A percentile compares a stretch with the other conserved stretches of the same genome.
Evolutionary conservation across 495 filamentous ascomycete species (phyloP).

Genomic region (Podospora sp.): DNA sequence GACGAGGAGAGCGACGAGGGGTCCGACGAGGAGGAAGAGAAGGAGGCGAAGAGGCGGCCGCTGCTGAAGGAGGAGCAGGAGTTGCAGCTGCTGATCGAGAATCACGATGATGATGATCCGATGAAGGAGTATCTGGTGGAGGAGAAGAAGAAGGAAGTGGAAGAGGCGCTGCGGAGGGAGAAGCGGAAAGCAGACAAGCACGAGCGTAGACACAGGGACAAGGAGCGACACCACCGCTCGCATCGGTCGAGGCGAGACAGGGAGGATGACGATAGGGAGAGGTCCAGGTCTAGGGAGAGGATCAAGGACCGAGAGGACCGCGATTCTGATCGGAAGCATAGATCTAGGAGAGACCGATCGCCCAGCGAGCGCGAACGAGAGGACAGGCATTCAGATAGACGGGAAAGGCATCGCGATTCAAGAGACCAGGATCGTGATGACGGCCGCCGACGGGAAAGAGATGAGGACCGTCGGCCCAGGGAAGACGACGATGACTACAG

Average conservation of each 20-base stretch:
- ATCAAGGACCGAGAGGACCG: conserved; percentile 15
- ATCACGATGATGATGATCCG: conserved; percentile 93
- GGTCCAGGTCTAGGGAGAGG: conserved; percentile 13
- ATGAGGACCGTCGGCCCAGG: conserved; percentile 25
- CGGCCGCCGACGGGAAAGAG: conserved; percentile 20
- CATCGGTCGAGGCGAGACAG: conserved; percentile 28
- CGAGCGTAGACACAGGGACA: conserved; percentile 46
- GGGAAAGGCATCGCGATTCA: conserved; percentile 34
- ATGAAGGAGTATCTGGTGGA: conserved; percentile 91
- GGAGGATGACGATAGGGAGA: conserved; percentile 12
- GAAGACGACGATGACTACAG: conserved; percentile 20
- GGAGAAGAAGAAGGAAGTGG: conserved; percentile 87
- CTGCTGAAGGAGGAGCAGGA: conserved; percentile 69
- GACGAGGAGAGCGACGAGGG: conserved; percentile 41
- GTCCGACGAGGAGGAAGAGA: conserved; percentile 40
- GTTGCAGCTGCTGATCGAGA: conserved; percentile 69
- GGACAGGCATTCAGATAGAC: conserved; percentile 32
- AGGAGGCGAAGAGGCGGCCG: conserved; percentile 42
- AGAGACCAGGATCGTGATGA: conserved; percentile 31
- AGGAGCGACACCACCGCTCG: conserved; percentile 32
- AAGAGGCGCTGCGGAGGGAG: conserved; percentile 63
- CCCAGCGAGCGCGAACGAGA: conserved; percentile 25
- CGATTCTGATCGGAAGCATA: conserved; percentile 21
- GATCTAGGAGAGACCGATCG: conserved; percentile 26
- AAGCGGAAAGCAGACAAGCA: conserved; percentile 45